Evolutionary conservation across 768 basidiomycete species (phyloP).

Genomic region (Strobilomyces confusus): DNA sequence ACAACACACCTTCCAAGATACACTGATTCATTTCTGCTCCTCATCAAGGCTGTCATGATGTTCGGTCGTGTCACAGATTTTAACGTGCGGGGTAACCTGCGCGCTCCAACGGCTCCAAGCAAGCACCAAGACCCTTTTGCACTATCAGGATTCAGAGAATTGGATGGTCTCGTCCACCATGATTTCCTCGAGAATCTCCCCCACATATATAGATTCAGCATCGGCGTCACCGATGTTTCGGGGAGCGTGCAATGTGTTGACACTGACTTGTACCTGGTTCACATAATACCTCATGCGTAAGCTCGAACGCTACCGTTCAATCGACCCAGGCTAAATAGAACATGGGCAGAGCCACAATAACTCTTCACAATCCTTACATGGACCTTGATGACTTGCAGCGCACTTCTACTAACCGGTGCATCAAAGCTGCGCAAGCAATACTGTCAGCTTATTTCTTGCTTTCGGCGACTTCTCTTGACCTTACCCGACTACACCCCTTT

Average conservation of each 20-base stretch:
- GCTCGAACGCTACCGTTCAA: constrained; percentile 16
- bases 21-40: constrained; percentile 76
- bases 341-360: constrained; percentile 69
- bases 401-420: constrained; percentile 65
- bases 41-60: constrained; percentile 80
- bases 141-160: constrained; percentile 59
- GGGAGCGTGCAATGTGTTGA: constrained; percentile 58
- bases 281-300: constrained; percentile 82
- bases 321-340: constrained; percentile 9
- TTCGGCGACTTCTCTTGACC: constrained; percentile 79
- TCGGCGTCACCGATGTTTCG: constrained; percentile 55
- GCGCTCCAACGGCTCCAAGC: constrained; percentile 60
- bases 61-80: constrained; percentile 85
- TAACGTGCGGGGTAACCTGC: constrained; percentile 71
- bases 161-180: constrained; percentile 63
- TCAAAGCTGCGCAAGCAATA: constrained; percentile 71
- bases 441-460: constrained; percentile 72
- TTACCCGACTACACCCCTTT: constrained; percentile 76
- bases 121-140: constrained; percentile 72
- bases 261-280: constrained; percentile 84
- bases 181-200: constrained; percentile 74
- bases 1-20: constrained; percentile 69
- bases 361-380: constrained; percentile 80
- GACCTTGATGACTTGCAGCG: constrained; percentile 66
- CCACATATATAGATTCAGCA: constrained; percentile 58